Base-by-base conservation (phyloP, 495 filamentous ascomycete genomes). In the Tetracladium marchalianum region DNA sequence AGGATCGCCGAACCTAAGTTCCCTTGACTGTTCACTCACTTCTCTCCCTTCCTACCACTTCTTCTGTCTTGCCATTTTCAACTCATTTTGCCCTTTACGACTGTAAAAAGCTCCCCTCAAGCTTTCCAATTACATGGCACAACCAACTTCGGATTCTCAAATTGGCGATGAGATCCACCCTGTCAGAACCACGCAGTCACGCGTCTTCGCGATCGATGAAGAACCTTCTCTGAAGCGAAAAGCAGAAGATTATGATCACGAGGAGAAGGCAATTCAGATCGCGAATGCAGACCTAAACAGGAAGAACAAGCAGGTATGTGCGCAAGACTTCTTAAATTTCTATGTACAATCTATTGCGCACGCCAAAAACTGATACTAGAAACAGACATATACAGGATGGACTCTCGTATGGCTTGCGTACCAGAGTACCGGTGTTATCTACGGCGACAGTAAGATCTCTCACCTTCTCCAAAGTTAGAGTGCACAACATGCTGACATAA, bases 361-460 rank as follows among this genome's bases (percentile, higher is more conserved):
- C 24, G n/a, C 18, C 4, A 11, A 35, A 2, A 9, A 22, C 32
- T 45, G 54, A 69, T 67, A 53, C 19, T 2, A 16, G 17, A 12
- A 3, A n/a, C 61, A 72, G 62, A 62, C 66, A 16, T 71, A 69
- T 39, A 59, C 58, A 15, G 69, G 69, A 16, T 62, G 59, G 22
- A 58, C 60, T 11, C 46, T 72, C 49, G 45, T 72, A 37, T 72
- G 68, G 67, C 68, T 85, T 31, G 71, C 81, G 5, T 52, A 46
- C 34, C 81, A 85, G 58, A 80, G 76, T 0, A 73, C 77, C 35
- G 83, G 83, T 34, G 78, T 81, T 40, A 86, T 87, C 35, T 87
- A 86, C 56, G 83, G 83, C 7, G 83, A 87, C 49, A 87, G 86
- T 50, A 83, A 83, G 33, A 86, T 83, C 11, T 82, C 75, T 46